A percentile compares a stretch with the other conserved stretches of the same genome.
These are phyloP conservation scores for Cercospora berteroae DNA, from an alignment of 2,329 filamentous ascomycete genomes.

Conservation along the genomic window DNA sequence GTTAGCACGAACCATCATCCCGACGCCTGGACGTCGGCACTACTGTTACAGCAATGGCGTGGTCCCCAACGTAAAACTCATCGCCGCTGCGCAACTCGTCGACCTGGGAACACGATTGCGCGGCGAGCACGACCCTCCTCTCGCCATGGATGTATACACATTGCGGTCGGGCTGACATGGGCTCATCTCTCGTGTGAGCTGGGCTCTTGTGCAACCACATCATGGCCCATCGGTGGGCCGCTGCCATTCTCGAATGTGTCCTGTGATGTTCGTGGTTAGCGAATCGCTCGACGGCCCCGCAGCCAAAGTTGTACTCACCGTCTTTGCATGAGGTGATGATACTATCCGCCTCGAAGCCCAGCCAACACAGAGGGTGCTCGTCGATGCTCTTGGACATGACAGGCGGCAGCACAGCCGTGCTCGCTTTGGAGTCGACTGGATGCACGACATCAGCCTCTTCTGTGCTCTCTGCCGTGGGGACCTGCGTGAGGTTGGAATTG, in stretches of 20 bases:
- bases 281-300: neutral
- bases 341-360: conserved; percentile 89
- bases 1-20: neutral
- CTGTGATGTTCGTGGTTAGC: conserved; percentile 43
- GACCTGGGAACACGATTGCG: neutral
- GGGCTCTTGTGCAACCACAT: conserved; percentile 4
- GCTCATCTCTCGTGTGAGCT: neutral
- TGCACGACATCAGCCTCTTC: conserved; percentile 66
- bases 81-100: neutral
- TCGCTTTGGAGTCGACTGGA: conserved; percentile 77
- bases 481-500: conserved; percentile 63
- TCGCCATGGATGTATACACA: neutral
- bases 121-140: neutral
- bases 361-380: conserved; percentile 80
- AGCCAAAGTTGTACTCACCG: conserved; percentile 57
- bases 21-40: neutral
- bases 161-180: neutral
- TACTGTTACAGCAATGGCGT: neutral
- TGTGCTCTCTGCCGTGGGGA: conserved; percentile 31
- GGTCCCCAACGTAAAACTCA: neutral
- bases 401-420: conserved; percentile 82
- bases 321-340: conserved; percentile 91
- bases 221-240: conserved; percentile 50
- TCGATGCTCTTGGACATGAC: conserved; percentile 86
- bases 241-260: conserved; percentile 73